Evolutionary conservation across 108 stramenopile genomes (phyloP), one percentile per base, ranked within the genome.

Genomic region (Pseudonitzschia multiseries): DNA sequence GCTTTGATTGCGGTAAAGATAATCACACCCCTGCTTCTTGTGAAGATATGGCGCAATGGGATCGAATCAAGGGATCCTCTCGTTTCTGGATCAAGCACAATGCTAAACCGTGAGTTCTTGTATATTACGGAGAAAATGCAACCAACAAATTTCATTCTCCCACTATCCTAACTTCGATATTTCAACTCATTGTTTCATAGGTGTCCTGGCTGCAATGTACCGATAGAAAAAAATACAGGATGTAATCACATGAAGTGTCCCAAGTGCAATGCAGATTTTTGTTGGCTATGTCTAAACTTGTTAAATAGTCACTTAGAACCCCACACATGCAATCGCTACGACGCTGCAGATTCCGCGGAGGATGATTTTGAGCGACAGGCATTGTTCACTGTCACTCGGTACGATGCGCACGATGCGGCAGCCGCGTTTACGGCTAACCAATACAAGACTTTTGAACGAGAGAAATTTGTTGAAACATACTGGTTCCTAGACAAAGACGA

Each of bases 181-280:
- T 21, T 56, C 26, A 13, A 18, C 46, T 8, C 29, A 22, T 59
- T 27, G 14, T 27, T 14, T 8, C 27, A 6, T 26, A 62, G 61
- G 14, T 86, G 86, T 64, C 86, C 86, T 1, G 64, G 67, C 15
- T 86, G 86, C 69, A 26, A 50, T 43, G 68, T 80, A 24, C 82
- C 79, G 20, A 83, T 86, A 20, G 86, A 86, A 63, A 86, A 86
- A 70, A 86, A 79, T 52, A 50, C 75, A 29, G 86, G 86, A 20
- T 86, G 86, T 74, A 86, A 86, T 57, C 86, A 86, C 66, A 83
- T 86, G 80, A 48, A 66, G 22, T 86, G 79, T 26, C 29, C 18
- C 52, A 27, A 60, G 12, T 80, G 79, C 40, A 21, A 70, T 17
- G 28, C 62, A 21, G 54, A 71, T 22, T 80, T 80, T 43, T 80